These are phyloP conservation scores for Ceratocystis variospora DNA, from an alignment of 2,329 filamentous ascomycete genomes.

Conservation along the genomic window DNA sequence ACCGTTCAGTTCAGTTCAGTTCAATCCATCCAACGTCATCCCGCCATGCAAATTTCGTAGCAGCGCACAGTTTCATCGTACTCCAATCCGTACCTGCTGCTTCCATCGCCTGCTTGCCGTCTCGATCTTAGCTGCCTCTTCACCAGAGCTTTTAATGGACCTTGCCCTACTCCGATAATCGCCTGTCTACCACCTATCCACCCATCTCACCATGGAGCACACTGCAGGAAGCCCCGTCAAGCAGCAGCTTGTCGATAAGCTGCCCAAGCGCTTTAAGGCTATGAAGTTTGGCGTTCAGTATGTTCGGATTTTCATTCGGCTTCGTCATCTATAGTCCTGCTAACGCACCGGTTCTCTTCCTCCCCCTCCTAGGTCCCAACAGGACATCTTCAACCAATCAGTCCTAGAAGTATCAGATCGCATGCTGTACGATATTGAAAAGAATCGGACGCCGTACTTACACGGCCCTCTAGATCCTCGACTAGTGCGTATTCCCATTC, in stretches of 20 bases:
- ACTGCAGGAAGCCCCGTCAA: slow-evolving; percentile 41
- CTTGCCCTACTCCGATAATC: background rate
- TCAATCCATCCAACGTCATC: background rate
- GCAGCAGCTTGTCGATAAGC: slow-evolving; percentile 76
- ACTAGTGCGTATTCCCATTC: slow-evolving; percentile 36
- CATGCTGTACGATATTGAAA: slow-evolving; percentile 80
- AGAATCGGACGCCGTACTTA: slow-evolving; percentile 58
- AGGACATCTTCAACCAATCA: slow-evolving; percentile 90
- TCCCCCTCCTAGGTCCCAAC: slow-evolving; percentile 50
- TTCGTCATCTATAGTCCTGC: background rate
- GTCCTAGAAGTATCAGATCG: slow-evolving; percentile 91
- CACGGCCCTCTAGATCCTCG: slow-evolving; percentile 81
- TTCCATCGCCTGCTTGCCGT: background rate
- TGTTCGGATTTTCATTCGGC: slow-evolving; percentile 23
- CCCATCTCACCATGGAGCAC: slow-evolving; percentile 18
- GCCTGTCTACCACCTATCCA: background rate
- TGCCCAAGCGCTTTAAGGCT: slow-evolving; percentile 83
- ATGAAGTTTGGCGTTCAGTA: slow-evolving; percentile 90
- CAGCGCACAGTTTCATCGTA: slow-evolving; percentile 13
- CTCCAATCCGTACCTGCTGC: background rate
- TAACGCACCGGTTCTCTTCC: background rate
- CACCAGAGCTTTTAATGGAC: background rate
- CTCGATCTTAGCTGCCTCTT: background rate
- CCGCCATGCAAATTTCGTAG: slow-evolving; percentile 17
- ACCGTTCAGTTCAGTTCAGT: background rate